Conservation (phyloP, 1,139 yeast species). For the Blastobotrys malaysiensis region DNA sequence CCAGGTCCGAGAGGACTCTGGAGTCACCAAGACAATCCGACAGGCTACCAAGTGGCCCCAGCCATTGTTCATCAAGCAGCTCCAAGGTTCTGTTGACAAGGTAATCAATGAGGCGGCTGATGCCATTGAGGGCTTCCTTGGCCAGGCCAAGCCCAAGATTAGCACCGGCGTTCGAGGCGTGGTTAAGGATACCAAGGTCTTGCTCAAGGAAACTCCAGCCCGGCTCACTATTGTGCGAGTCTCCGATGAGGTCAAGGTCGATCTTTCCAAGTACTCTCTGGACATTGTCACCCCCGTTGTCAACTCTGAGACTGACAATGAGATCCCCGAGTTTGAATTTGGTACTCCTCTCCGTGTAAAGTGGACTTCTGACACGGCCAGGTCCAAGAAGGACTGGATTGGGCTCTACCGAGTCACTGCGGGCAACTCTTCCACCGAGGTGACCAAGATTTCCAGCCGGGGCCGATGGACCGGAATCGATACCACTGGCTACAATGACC, state of each 20-base stretch:
- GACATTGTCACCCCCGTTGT: conserved; percentile 13
- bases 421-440: conserved; percentile 54
- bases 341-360: conserved; percentile 51
- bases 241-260: conserved; percentile 29
- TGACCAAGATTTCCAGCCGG: conserved; percentile 57
- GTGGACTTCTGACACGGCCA: conserved; percentile 52
- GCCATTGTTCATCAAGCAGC: conserved; percentile 29
- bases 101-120: conserved; percentile 33
- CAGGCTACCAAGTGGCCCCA: conserved; percentile 32
- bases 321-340: conserved; percentile 18
- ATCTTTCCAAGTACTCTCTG: conserved; percentile 26
- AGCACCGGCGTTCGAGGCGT: conserved; percentile 24
- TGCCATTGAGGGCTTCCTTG: conserved; percentile 33
- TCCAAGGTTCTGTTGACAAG: conserved; percentile 36
- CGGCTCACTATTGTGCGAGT: conserved; percentile 32
- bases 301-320: conserved; percentile 5
- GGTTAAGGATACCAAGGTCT: conserved; percentile 30
- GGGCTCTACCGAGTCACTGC: conserved; percentile 67
- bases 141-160: conserved; percentile 28
- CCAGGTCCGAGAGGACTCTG: conserved; percentile 43
- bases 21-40: conserved; percentile 62
- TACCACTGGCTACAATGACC: conserved; percentile 30
- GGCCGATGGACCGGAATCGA: conserved; percentile 67
- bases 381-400: conserved; percentile 60
- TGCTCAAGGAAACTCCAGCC: conserved; percentile 35